Evolutionary conservation across 2,329 filamentous ascomycete species (phyloP), one percentile per base, ranked within the genome.

Genomic region (Colletotrichum melonis): DNA sequence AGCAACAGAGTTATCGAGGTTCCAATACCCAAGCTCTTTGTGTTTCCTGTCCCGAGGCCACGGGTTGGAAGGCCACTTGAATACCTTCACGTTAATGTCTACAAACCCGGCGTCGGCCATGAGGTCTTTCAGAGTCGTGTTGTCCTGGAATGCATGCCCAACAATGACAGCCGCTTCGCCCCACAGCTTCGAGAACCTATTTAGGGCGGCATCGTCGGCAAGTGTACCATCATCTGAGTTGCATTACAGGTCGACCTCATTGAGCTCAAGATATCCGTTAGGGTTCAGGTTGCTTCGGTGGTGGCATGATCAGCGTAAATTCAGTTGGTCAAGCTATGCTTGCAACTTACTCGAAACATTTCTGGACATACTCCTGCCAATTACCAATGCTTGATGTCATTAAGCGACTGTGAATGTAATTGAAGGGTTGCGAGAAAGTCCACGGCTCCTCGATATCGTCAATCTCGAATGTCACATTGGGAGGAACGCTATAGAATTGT

Each of bases 71-170:
- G 88, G 88, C 80, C 88, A 85, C 78, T 85, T 87, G 75, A 82
- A 86, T 16, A 86, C 76, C 2, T 83, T 79, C 76, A 89, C 85
- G 0, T 79, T 79, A 0, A 91, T 84, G 67, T 90, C 84, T 63
- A 84, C 80, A 74, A 91, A 91, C 1, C 89, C 90, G 0, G 85
- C 87, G 12, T 87, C 85, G 7, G 81, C 78, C 77, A 90, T 82
- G 63, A 84, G 82, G 52, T 82, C 78, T 62, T 79, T 79, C 30
- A 82, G 80, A 0, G 63, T 30, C 0, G 75, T 72, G 1, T 76
- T 79, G 42, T 79, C 81, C 52, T 78, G 76, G 1, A 78, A 76
- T 4, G 60, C 14, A 1, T 81, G 78, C 1, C 79, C 78, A 8
- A 83, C 73, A 3, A 77, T 77, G 1, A 64, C 69, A 0, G 79